Evolutionary conservation across 495 filamentous ascomycete genomes (phyloP), one percentile per base, ranked within the genome.

Genomic region (Elaphomyces granulatus): DNA sequence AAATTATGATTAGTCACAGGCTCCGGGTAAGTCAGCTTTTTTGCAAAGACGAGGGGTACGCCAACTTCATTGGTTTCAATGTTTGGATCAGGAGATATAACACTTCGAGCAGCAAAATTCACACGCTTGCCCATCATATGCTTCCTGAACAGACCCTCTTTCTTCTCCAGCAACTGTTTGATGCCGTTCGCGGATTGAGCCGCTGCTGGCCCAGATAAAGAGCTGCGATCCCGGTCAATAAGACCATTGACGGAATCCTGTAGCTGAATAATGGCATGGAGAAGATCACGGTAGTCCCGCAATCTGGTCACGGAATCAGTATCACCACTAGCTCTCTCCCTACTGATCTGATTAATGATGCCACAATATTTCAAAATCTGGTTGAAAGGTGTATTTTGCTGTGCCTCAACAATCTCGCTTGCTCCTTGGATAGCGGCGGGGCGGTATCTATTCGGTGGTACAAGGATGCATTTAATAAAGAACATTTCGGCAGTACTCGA

Each of bases 61-160:
- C 92, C 92, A 42, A 99, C 95, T 60, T 99, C 92, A 49, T 88
- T 93, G 14, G 88, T 95, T 60, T 99, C 92, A 51, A 99, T 90
- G 51, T 94, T 96, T 3, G 92, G 92, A 56, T 99, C 92, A 2
- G 92, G 90, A 20, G 88, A 95, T 45, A 99, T 99, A 49, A 99
- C 92, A 69, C 80, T 90, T 55, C 92, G 81, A 38, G 92, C 92
- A 41, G 92, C 92, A 55, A 87, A 95, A 60, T 99, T 96, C 58
- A 99, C 92, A 64, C 92, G 83, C 66, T 99, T 99, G 35, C 92
- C 92, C 92, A 99, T 99, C 88, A 99, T 96, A 64, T 99, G 93
- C 71, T 88, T 96, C 48, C 92, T 71, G 68, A 99, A 96, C 35
- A 99, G 63, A 34, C 92, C 92, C 53, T 99, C 92, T 60, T 99